These are phyloP conservation scores for Colletotrichum truncatum DNA, from an alignment of 2,329 filamentous ascomycete genomes.

Conservation along the genomic window DNA sequence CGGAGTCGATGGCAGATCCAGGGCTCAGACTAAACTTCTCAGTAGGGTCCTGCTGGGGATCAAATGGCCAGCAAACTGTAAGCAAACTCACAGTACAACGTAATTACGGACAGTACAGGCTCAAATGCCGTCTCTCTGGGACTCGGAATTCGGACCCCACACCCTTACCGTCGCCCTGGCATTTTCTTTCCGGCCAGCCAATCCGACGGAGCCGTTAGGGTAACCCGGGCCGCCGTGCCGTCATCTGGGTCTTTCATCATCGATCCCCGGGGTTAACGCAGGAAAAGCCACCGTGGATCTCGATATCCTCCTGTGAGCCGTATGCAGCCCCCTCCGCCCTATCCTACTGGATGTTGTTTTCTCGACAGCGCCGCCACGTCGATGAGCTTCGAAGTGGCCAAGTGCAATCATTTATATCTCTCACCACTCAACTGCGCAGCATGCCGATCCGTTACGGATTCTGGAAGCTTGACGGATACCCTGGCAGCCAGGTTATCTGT, in stretches of 20 bases:
- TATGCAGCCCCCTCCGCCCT: constrained; percentile 2
- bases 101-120: background rate
- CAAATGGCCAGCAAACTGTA: too few species aligned
- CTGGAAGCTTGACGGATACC: background rate
- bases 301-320: background rate
- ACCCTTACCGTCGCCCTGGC: background rate
- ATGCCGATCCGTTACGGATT: background rate
- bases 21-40: too few species aligned
- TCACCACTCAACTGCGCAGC: background rate
- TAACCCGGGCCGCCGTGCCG: constrained; percentile 22
- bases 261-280: background rate
- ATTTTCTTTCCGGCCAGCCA: constrained; percentile 16
- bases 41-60: too few species aligned
- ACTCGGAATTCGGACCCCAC: constrained; percentile 22
- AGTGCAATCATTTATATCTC: constrained; percentile 20
- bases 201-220: constrained; percentile 1
- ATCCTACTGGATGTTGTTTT: constrained; percentile 5
- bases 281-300: constrained; percentile 2
- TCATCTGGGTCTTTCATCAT: background rate
- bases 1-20: too few species aligned
- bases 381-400: background rate
- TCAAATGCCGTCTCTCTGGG: constrained; percentile 10
- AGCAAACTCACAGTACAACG: background rate
- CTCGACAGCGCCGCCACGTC: background rate
- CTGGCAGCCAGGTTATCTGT: too few species aligned